phyloP scores from a whole-genome alignment of 306 rosid genomes.

The Dryas octopetala region DNA sequence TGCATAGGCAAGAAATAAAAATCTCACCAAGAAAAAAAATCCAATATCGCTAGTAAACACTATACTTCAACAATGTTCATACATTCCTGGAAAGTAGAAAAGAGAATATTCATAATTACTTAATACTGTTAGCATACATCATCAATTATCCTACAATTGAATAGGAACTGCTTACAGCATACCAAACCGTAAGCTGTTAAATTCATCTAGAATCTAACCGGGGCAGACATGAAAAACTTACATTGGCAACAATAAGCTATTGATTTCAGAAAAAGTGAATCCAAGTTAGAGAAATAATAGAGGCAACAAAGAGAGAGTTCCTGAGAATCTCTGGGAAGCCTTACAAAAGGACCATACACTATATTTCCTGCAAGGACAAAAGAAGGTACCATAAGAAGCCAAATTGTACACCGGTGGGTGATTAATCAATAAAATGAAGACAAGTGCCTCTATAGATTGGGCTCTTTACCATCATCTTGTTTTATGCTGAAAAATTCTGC shows the following conservation, averaged over 20 bases:
- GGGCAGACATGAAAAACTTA: constrained; percentile 42
- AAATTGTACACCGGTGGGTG: constrained; percentile 13
- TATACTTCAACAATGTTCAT: neutral
- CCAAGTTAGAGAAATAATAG: constrained; percentile 66
- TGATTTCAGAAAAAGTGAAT: constrained; percentile 54
- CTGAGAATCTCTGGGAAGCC: constrained; percentile 73
- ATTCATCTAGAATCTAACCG: constrained; percentile 10
- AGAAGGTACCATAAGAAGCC: constrained; percentile 23
- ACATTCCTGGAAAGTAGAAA: neutral
- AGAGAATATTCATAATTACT: neutral
- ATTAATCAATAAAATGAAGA: neutral
- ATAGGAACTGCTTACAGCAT: neutral
- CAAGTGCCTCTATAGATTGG: neutral
- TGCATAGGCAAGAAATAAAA: constrained; percentile 8
- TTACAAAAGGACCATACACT: constrained; percentile 67
- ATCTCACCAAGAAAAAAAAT: constrained; percentile 1
- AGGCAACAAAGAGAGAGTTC: constrained; percentile 75
- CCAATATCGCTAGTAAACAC: neutral
- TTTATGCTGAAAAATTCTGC: constrained; percentile 46
- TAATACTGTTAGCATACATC: neutral
- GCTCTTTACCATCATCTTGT: constrained; percentile 56
- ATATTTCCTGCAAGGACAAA: constrained; percentile 52
- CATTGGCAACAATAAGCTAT: constrained; percentile 72
- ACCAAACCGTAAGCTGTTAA: constrained; percentile 1
- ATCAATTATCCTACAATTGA: neutral